Evolutionary conservation across 768 basidiomycete species (phyloP), one percentile per base, ranked within the genome.

Genomic region (Multifurca ochricompacta): DNA sequence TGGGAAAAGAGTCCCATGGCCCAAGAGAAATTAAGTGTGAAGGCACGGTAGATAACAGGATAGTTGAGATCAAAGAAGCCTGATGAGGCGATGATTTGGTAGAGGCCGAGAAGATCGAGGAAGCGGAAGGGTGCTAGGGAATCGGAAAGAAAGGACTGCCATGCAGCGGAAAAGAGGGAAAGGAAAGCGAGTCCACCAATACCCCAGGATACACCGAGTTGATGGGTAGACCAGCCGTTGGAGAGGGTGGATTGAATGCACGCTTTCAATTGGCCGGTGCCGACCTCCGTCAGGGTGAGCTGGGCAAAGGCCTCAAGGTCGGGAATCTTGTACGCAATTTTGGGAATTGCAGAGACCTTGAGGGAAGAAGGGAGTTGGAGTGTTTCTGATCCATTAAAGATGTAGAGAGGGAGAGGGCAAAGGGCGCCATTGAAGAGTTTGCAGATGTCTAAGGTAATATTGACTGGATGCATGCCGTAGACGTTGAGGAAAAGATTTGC

Each of bases 211-310:
- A 91, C 93, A 13, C 79, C 79, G 10, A 71, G 66, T 66, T 89
- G 88, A 55, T 80, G 81, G 1, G 82, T 78, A 1, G 92, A 88
- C 78, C 84, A 84, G 9, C 94, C 94, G 66, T 99, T 99, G 16
- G 90, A 85, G 10, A 97, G 73, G 2, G 92, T 94, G 16, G 92
- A 81, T 68, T 94, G 91, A 7, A 99, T 78, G 63, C 95, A 99
- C 0, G 92, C 91, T 49, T 85, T 89, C 58, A 89, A 74, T 7
- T 80, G 67, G 44, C 86, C 83, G 5, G 89, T 87, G 45, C 73
- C 71, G 30, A 81, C 77, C 58, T 89, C 81, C 2, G 73, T 78
- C 36, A 95, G 75, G 5, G 82, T 78, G 50, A 97, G 71, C 62
- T 91, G 87, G 0, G 83, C 92, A 63, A 80, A 92, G 16, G 88